Evolutionary conservation across 2,329 filamentous ascomycete species (phyloP).

Genomic region (Cadophora sp.): DNA sequence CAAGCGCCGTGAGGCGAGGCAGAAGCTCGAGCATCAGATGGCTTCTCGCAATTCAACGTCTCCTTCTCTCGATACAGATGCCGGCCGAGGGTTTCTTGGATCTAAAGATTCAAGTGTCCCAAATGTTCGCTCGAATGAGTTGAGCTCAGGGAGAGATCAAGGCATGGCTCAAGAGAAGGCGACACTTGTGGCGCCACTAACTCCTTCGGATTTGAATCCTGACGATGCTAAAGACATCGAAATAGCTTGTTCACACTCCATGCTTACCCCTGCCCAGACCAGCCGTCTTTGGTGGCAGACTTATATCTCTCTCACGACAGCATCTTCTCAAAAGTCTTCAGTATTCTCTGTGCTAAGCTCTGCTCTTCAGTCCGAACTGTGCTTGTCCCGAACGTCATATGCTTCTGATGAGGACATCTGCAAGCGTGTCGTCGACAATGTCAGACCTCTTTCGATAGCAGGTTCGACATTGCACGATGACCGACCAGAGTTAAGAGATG

Average conservation of each 20-base stretch:
- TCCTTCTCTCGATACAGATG: neutral
- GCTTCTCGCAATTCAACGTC: neutral
- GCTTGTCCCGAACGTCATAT: neutral
- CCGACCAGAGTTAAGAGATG: slow-evolving; percentile 4
- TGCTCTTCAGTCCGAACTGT: slow-evolving; percentile 9
- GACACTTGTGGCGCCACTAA: neutral
- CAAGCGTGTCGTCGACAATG: slow-evolving; percentile 6
- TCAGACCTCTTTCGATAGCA: slow-evolving; percentile 6
- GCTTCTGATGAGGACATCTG: slow-evolving; percentile 9
- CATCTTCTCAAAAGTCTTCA: neutral
- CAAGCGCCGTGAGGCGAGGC: slow-evolving; percentile 22
- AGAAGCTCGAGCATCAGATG: neutral
- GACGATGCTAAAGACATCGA: neutral
- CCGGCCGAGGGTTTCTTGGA: too few relatives aligned
- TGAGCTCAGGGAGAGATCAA: neutral
- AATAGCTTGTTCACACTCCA: slow-evolving; percentile 1
- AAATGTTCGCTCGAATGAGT: neutral
- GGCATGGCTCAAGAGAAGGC: neutral
- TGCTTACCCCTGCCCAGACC: slow-evolving; percentile 15
- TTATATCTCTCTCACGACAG: slow-evolving; percentile 15
- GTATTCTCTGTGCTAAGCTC: slow-evolving; percentile 3
- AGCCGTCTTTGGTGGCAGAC: slow-evolving; percentile 26
- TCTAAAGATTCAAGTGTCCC: neutral
- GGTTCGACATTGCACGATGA: slow-evolving; percentile 1
- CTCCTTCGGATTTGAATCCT: neutral